Percentiles rank a stretch among this genome's conserved stretches.
phyloP scores from a whole-genome alignment of 1,139 yeast genomes.

The Yamadazyma diddensiae region DNA sequence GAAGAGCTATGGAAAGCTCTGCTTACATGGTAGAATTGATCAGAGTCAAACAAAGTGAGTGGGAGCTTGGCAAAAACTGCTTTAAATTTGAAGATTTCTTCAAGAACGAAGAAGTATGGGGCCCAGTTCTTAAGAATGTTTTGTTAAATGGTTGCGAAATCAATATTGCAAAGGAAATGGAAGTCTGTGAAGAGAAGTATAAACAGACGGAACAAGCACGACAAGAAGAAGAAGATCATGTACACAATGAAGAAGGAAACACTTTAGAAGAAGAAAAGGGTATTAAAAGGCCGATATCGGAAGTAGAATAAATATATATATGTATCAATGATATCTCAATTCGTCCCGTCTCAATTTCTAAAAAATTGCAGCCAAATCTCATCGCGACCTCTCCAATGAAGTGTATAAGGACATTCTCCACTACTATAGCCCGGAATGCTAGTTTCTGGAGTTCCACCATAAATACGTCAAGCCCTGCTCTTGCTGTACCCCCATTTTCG shows the following conservation, averaged over 20 bases:
- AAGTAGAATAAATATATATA: constrained; percentile 11
- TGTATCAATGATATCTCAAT: not conserved
- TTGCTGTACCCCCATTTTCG: constrained; percentile 15
- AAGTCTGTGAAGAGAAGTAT: too few relatives aligned
- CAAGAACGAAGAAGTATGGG: constrained; percentile 64
- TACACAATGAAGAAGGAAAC: not conserved
- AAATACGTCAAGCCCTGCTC: constrained; percentile 16
- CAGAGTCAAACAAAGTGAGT: constrained; percentile 74
- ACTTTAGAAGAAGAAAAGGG: constrained; percentile 2
- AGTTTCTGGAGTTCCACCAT: constrained; percentile 17
- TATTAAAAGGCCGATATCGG: constrained; percentile 11
- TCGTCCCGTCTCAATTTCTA: not conserved
- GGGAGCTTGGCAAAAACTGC: constrained; percentile 73
- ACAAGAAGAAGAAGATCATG: not conserved
- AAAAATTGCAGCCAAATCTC: not conserved
- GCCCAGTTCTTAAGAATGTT: constrained; percentile 55
- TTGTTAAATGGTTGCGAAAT: too few relatives aligned
- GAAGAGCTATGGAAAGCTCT: constrained; percentile 73
- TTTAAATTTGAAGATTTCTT: constrained; percentile 66
- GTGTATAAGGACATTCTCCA: constrained; percentile 6
- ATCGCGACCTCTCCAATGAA: not conserved
- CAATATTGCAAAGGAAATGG: constrained; percentile 1
- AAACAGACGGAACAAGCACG: too few relatives aligned
- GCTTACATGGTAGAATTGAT: constrained; percentile 88
- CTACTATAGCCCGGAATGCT: not conserved